A percentile compares a stretch with the other conserved stretches of the same genome.
These are phyloP conservation scores for Penicillium crystallinum DNA, from an alignment of 495 filamentous ascomycete genomes.

Conservation along the genomic window DNA sequence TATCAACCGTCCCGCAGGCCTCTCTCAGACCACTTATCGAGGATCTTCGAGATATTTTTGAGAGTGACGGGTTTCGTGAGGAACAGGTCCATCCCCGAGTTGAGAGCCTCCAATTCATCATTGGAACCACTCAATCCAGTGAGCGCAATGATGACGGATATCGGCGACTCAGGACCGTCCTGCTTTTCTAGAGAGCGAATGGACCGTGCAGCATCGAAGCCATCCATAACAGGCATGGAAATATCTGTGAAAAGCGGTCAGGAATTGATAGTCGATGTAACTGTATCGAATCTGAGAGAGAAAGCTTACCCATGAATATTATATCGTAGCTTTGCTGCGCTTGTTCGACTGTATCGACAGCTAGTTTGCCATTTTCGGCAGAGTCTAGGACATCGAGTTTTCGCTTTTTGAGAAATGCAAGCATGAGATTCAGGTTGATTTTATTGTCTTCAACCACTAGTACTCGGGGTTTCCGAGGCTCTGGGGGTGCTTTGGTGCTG, in stretches of 20 bases:
- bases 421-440: constrained; percentile 62
- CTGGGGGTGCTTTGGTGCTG: neutral
- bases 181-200: constrained; percentile 57
- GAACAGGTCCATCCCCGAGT: constrained; percentile 63
- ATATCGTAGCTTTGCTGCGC: constrained; percentile 40
- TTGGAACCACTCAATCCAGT: constrained; percentile 58
- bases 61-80: constrained; percentile 63
- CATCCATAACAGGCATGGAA: constrained; percentile 70
- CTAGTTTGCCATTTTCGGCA: constrained; percentile 46
- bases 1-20: neutral
- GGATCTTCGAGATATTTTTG: constrained; percentile 38
- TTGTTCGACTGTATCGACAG: constrained; percentile 41
- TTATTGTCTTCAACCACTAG: constrained; percentile 69
- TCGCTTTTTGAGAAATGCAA: constrained; percentile 51
- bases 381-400: constrained; percentile 32
- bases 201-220: constrained; percentile 60
- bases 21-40: constrained; percentile 38
- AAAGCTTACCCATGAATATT: constrained; percentile 43
- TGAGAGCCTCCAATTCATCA: constrained; percentile 60
- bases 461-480: constrained; percentile 25
- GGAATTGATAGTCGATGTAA: neutral
- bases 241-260: constrained; percentile 39
- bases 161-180: constrained; percentile 13
- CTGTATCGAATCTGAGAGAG: neutral
- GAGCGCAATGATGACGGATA: constrained; percentile 58